A percentile compares a stretch with the other conserved stretches of the same genome.
Evolutionary conservation across 495 filamentous ascomycete genomes (phyloP).

Genomic region (Daldinia vernicosa): DNA sequence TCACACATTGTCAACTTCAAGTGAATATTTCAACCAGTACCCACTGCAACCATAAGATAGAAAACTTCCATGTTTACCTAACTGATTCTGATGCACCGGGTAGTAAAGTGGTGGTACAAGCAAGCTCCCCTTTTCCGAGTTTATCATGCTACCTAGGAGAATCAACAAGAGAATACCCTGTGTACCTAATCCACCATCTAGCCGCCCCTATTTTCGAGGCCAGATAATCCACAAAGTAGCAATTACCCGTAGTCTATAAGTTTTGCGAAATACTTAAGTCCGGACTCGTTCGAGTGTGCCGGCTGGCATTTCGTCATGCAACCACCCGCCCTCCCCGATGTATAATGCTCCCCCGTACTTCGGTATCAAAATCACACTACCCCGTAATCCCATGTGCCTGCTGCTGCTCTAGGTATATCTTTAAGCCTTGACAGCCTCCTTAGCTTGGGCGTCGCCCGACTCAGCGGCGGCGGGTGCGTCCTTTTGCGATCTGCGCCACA

Average conservation of each 20-base stretch:
- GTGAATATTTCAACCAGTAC: not conserved
- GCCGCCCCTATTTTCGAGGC: conserved; percentile 10
- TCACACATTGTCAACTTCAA: not conserved
- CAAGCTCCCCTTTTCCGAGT: conserved; percentile 6
- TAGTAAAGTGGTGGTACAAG: conserved; percentile 26
- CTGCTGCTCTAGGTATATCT: not conserved
- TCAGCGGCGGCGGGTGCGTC: conserved; percentile 54
- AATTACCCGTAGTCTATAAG: conserved; percentile 28
- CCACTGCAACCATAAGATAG: not conserved
- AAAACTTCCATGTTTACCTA: conserved; percentile 8
- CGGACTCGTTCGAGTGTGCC: conserved; percentile 12
- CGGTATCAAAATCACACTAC: not conserved
- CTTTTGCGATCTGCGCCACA: conserved; percentile 71
- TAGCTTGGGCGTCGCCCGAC: conserved; percentile 55
- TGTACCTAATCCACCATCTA: conserved; percentile 20
- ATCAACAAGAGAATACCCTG: conserved; percentile 20
- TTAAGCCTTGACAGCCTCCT: conserved; percentile 52
- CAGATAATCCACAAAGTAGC: conserved; percentile 1
- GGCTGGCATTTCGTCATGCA: conserved; percentile 8
- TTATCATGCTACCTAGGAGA: conserved; percentile 1
- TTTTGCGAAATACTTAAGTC: conserved; percentile 18
- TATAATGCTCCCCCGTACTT: not conserved
- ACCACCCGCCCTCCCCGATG: not conserved
- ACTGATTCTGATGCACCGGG: conserved; percentile 13
- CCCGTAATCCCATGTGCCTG: not conserved